Conservation (phyloP, 2,329 filamentous ascomycete species). For the Ceratocystis cubensis region DNA sequence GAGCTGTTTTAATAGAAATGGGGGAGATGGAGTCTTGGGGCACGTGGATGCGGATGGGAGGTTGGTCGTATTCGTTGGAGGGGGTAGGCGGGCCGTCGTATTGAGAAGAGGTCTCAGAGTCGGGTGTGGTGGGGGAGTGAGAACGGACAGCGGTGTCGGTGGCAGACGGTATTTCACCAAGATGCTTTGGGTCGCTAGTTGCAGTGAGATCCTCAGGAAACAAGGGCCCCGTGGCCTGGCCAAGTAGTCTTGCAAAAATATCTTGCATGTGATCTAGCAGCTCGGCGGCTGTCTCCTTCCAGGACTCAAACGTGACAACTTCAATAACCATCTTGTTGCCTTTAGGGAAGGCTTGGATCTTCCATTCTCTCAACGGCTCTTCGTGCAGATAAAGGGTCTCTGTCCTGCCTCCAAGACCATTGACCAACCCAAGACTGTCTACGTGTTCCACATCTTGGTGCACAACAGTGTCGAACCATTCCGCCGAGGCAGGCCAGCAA, state of each 20-base stretch:
- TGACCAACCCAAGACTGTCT: slow-evolving; percentile 38
- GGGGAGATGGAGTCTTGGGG: neutral
- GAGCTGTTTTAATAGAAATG: neutral
- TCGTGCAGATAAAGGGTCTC: slow-evolving; percentile 49
- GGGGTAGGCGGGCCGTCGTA: slow-evolving; percentile 17
- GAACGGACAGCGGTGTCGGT: neutral
- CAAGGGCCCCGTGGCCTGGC: slow-evolving; percentile 27
- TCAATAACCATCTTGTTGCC: slow-evolving; percentile 41
- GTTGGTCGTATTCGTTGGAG: neutral
- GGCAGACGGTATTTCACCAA: neutral
- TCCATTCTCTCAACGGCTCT: slow-evolving; percentile 44
- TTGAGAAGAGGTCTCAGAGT: slow-evolving; percentile 9
- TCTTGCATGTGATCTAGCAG: slow-evolving; percentile 39
- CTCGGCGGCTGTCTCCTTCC: slow-evolving; percentile 38
- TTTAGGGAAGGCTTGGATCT: slow-evolving; percentile 47
- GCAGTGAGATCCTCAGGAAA: slow-evolving; percentile 24
- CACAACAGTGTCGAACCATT: slow-evolving; percentile 44
- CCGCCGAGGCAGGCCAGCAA: slow-evolving; percentile 31
- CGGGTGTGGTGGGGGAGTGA: neutral
- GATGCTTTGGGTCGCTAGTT: neutral
- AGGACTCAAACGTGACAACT: slow-evolving; percentile 47
- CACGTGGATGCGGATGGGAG: slow-evolving; percentile 1
- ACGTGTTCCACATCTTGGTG: slow-evolving; percentile 51
- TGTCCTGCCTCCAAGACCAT: slow-evolving; percentile 32
- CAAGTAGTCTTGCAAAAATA: slow-evolving; percentile 32